Evolutionary conservation across 345 rosid species (phyloP).

Genomic region (Populus simonii): DNA sequence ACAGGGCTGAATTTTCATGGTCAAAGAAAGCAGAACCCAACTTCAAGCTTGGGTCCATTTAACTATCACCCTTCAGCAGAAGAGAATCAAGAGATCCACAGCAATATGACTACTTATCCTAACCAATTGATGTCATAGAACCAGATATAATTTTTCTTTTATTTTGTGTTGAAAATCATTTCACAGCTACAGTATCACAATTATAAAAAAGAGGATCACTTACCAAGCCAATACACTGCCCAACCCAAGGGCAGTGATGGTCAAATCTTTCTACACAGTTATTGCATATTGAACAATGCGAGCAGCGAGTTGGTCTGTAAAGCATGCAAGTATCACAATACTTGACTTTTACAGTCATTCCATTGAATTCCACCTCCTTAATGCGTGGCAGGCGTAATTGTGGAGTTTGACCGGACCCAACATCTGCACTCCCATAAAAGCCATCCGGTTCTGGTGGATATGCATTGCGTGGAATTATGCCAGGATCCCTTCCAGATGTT

Average conservation of each 20-base stretch:
- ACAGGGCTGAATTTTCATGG: neutral
- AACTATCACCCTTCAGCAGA: neutral
- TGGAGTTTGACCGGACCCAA: slow-evolving; percentile 35
- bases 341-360: slow-evolving; percentile 23
- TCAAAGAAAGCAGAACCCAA: neutral
- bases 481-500: slow-evolving; percentile 40
- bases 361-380: slow-evolving; percentile 32
- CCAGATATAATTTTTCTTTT: no score
- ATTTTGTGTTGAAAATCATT: neutral
- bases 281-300: slow-evolving; percentile 38
- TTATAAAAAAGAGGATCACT: neutral
- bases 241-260: slow-evolving; percentile 42
- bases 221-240: slow-evolving; percentile 38
- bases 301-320: slow-evolving; percentile 40
- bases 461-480: slow-evolving; percentile 34
- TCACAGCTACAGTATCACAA: neutral
- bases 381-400: slow-evolving; percentile 32
- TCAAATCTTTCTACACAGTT: slow-evolving; percentile 37
- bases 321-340: slow-evolving; percentile 41
- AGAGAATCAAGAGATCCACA: neutral
- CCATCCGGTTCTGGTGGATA: slow-evolving; percentile 38
- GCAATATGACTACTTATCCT: neutral
- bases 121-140: neutral
- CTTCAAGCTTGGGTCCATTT: neutral
- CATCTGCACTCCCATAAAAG: slow-evolving; percentile 29